Percentiles rank a stretch among this genome's conserved stretches.
Conservation (phyloP, 495 filamentous ascomycete species). For the Bacidia gigantensis region DNA sequence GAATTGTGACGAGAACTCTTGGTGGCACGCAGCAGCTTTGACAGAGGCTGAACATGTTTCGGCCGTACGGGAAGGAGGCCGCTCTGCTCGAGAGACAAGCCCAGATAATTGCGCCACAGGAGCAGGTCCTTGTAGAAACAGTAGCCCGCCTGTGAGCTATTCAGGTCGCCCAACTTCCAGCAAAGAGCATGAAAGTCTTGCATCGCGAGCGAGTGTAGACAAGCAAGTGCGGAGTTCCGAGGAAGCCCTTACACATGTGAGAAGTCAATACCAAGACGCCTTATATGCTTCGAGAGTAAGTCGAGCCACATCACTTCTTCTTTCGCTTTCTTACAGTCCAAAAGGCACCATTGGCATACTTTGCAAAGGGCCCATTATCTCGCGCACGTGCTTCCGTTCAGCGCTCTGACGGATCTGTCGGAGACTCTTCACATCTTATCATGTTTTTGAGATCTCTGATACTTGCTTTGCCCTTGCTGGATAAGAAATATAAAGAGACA, state of each 20-base stretch:
- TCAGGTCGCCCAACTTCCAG: background rate
- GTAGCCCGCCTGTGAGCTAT: background rate
- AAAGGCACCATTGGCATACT: conserved; percentile 83
- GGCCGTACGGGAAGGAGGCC: background rate
- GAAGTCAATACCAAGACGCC: conserved; percentile 69
- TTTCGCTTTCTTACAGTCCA: background rate
- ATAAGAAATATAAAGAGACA: conserved; percentile 75
- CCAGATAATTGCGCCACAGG: background rate
- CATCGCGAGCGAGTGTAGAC: background rate
- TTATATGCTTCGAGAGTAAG: conserved; percentile 79
- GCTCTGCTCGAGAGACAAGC: background rate
- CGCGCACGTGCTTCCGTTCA: conserved; percentile 65
- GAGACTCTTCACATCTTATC: conserved; percentile 35
- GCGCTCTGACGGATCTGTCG: conserved; percentile 25
- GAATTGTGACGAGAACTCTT: conserved; percentile 15
- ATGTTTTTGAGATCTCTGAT: conserved; percentile 58
- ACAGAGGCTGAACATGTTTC: conserved; percentile 1
- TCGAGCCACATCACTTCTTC: background rate
- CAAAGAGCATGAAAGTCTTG: background rate
- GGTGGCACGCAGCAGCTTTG: conserved; percentile 29
- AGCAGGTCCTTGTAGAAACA: background rate
- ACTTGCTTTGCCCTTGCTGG: conserved; percentile 58
- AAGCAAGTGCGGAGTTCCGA: conserved; percentile 39
- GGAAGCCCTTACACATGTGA: conserved; percentile 52
- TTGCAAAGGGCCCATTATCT: conserved; percentile 91